Evolutionary conservation across 2,329 filamentous ascomycete genomes (phyloP), one percentile per base, ranked within the genome.

Genomic region (Botrytis tulipae): DNA sequence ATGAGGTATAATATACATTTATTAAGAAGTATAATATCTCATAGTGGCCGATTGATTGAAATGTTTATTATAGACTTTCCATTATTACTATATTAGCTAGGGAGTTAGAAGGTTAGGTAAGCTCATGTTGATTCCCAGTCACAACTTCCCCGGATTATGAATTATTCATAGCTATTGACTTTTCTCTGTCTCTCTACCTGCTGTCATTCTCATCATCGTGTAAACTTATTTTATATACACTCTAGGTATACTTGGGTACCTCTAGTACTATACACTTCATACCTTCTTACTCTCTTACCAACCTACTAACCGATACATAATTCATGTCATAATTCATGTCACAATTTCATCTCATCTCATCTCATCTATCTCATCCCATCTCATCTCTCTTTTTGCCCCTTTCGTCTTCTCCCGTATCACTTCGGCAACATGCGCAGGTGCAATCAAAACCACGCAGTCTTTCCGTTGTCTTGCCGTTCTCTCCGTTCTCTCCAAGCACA

Each of bases 341-440:
- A 37, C 9, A 40, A 40, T 61, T 40, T 29, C 61, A 44, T 62
- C 25, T 63, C 61, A 16, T 44, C 59, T 18, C 59, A 25, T 61
- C 59, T 40, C 59, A 32, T n/a, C n/a, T n/a, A n/a, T n/a, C 32
- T 29, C 61, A 29, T 62, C 25, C 44, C 61, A 8, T 44, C 59
- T 18, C 59, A 25, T 61, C 59, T 40, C 59, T 25, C 32, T 4
- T 10, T 22, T 46, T 22, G 20, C 61, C 59, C 51, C 51, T 57
- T 63, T 65, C 40, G 61, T 32, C 40, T 22, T 29, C 61, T 8
- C 10, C 20, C 46, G 46, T 48, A 40, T 44, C 40, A 37, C 63
- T 66, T 66, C 63, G 44, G 63, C 42, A 48, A 48, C 63, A 18
- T 37, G 44, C 63, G 20, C 62, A 66, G n/a, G 51, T 66, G n/a